Conservation (phyloP, 805 yeast species). For the Zygoascus flipseniorum region DNA sequence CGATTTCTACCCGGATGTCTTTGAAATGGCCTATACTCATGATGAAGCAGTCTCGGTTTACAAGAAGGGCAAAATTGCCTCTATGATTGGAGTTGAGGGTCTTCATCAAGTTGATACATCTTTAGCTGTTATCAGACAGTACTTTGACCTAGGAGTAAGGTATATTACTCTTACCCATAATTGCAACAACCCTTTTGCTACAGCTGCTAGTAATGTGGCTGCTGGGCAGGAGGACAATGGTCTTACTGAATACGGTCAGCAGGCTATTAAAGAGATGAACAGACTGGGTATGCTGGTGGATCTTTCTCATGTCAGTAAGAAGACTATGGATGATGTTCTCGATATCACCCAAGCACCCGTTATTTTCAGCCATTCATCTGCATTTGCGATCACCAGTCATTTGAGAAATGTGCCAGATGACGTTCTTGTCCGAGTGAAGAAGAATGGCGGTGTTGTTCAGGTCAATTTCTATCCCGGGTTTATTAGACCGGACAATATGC, state of each 20-base stretch:
- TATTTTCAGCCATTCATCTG: conserved; percentile 43
- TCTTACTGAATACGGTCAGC: conserved; percentile 33
- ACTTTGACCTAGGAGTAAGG: conserved; percentile 43
- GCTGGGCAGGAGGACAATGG: conserved; percentile 41
- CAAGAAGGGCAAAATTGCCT: conserved; percentile 32
- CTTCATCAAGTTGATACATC: conserved; percentile 45
- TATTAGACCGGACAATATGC: conserved; percentile 18
- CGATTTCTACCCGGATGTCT: conserved; percentile 31
- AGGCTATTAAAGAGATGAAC: conserved; percentile 41
- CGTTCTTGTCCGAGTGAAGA: conserved; percentile 32
- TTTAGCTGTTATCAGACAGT: conserved; percentile 41
- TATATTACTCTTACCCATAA: conserved; percentile 48
- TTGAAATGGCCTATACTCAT: conserved; percentile 35
- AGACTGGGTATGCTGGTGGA: conserved; percentile 47
- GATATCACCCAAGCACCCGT: conserved; percentile 38
- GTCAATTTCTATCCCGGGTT: conserved; percentile 40
- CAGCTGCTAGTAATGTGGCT: conserved; percentile 41
- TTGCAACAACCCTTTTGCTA: conserved; percentile 51
- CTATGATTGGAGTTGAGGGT: conserved; percentile 48
- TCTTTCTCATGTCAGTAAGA: conserved; percentile 39
- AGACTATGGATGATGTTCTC: conserved; percentile 41
- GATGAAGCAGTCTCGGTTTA: conserved; percentile 35
- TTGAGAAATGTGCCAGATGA: conserved; percentile 43
- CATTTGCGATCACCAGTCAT: conserved; percentile 33
- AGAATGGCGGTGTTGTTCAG: conserved; percentile 41